Evolutionary conservation across 352 stramenopile species (phyloP), one percentile per base, ranked within the genome.

Genomic region (Phytophthora hibernalis): DNA sequence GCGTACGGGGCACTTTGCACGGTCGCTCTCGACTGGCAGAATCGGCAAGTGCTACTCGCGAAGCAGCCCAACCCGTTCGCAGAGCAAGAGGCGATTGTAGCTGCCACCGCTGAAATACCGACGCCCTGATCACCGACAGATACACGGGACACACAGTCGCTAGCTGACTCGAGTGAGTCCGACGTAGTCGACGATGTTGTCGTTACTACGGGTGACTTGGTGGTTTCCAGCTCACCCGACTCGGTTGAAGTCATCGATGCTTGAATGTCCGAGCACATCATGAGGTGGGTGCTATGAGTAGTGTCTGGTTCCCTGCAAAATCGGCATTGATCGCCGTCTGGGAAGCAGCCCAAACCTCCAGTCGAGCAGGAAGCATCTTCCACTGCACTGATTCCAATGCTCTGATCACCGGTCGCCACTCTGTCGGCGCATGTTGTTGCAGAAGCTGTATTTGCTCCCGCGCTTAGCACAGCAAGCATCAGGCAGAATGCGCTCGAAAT

Each of bases 11-110:
- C 40, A 38, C 70, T 82, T 31, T 79, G 61, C 16, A 44, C 18
- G 2, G 72, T 78, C 11, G 51, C 6, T 45, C 54, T 62, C n/a
- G 42, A 60, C 55, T 78, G 74, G 37, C 80, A 88, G 28, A 78
- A 82, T 48, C 80, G 74, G 26, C 80, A 80, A 16, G 65, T 50
- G 50, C 61, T 69, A 24, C 47, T 69, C 18, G 59, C 16, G 10
- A 60, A 70, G 56, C 65, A 77, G 18, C 75, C 74, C 12, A 85
- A 64, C 1, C 72, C 65, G 43, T 68, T 72, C 8, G 33, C 20
- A 49, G 51, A 30, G 26, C 70, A 77, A 11, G 70, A 54, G 9
- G 65, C 59, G n/a, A 16, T 72, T 5, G 49, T 61, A 53, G 54
- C 60, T 40, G 59, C 28, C 0, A 68, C 40, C 12, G 70, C 70